Evolutionary conservation across 2,329 filamentous ascomycete species (phyloP), one percentile per base, ranked within the genome.

Genomic region (Ophiostoma sp.): DNA sequence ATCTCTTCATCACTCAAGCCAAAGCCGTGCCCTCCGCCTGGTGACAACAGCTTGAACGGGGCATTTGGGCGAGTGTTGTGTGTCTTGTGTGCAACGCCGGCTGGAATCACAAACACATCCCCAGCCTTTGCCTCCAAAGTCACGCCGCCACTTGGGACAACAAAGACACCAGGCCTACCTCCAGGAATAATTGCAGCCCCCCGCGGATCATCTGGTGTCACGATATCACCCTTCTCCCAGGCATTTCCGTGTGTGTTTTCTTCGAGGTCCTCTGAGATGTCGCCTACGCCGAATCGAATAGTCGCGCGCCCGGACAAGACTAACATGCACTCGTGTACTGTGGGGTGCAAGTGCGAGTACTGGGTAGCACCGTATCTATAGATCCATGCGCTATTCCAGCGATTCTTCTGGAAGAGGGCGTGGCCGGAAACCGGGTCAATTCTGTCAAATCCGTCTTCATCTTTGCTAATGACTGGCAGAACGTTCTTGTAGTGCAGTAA

Each of bases 351-450:
- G 13, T 62, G 57, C 6, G 57, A 62, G 11, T 33, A 7, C 15
- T 62, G 57, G 6, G 57, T 62, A 6, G 57, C 57, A 17, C 27
- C 57, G 27, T 62, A 62, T 62, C 57, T 62, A 13, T 62, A 62
- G 23, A 62, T 62, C 57, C 15, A 31, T 4, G 57, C 57, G 2
- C 15, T 6, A 4, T 57, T 27, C 57, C 57, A 62, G 27, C 57
- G 10, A 13, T 62, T 62, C 57, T 33, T 62, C 13, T 33, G 20
- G 27, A 62, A 20, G 4, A 31, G 13, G 15, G 23, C 23, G 27
- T 62, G 13, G 10, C 27, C 57, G 3, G 57, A 27, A 8, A 62
- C 57, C 13, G 57, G 57, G 27, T 62, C 57, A 31, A 33, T 13
- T 7, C 57, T 31, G 5, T 15, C 57, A 33, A 62, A 62, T 1